Base-by-base conservation (phyloP, 2,329 filamentous ascomycete genomes). In the Aspergillus ruber region DNA sequence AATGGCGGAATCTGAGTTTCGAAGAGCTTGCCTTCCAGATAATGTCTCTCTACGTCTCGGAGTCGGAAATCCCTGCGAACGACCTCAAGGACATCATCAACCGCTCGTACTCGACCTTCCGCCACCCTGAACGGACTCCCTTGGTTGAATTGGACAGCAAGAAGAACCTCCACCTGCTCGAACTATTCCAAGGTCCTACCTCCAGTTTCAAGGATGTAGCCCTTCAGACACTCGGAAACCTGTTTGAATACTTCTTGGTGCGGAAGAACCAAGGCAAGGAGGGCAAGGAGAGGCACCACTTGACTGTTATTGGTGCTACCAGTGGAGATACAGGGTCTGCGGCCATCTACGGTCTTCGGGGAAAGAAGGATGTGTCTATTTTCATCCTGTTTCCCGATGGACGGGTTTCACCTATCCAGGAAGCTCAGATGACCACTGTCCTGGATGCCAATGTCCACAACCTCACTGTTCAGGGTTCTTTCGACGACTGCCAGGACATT, bases 201-300 rank as follows among this genome's bases (percentile, higher is more conserved):
- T 96, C 90, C 66, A 86, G 91, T 2, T 97, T 97, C 76, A 95
- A 97, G 72, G 91, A 97, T 69, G 87, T 90, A 44, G 90, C 90
- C 97, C 60, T 93, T 96, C 64, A 21, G 21, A 21, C 21, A 6
- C 74, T 98, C 2, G 93, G 93, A n/a, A 97, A 98, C 62, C 76
- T 98, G 2, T 97, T 75, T 48, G 72, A 75, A 55, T 76, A 72
- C 52, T 70, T 75, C 50, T 62, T 76, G 4, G 62, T 70, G 4
- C 66, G 72, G 7, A 70, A 66, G 56, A 75, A 75, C 49, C 46
- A 69, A 50, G 68, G 68, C 13, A 71, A 71, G 49, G 48, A 54
- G 25, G 69, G 66, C 17, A 71, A 71, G 72, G 81, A 85, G 54
- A 75, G 86, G 57, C 85, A 93, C 64, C 88, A 93, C 62, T 74